Base-by-base conservation (phyloP, 2,329 filamentous ascomycete genomes). In the Microdochium paspali region DNA sequence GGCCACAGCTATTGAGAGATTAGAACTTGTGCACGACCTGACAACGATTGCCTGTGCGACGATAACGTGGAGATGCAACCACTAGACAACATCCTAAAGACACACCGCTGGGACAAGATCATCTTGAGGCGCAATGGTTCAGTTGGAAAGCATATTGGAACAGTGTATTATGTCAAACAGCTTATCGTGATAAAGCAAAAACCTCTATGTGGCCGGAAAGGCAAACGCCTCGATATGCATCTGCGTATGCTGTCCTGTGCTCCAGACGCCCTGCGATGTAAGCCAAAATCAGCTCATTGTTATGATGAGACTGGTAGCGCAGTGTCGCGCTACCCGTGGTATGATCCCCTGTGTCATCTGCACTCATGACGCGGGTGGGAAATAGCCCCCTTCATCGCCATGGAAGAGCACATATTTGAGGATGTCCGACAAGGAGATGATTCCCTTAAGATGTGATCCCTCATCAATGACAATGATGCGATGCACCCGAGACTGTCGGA, bases 351-450 rank as follows among this genome's bases (percentile, higher is more conserved):
- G 28, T 40, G n/a, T 24, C 30, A 10, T 13, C n/a, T 15, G 21
- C 46, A 40, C 48, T 50, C 21, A 48, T 55, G 44, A 54, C 45
- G 53, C 46, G 21, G 51, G 45, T 10, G 61, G 51, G 48, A 58
- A 56, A 45, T 58, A 57, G 12, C 74, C 72, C 30, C 82, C 76
- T 55, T 80, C 82, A 59, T 88, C 84, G 46, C 87, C 87, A 56
- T 88, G 79, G 21, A 95, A 74, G 53, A 98, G 74, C 46, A 96
- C 88, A 63, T 98, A 96, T 60, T 95, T 90, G 55, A 98, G 78
- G 55, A 98, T 96, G 67, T 98, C 93, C 50, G 91, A 97, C 47
- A 98, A 74, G 6, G 90, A 96, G 50, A 98, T 82, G 47, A 98
- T 81, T 44, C 93, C 93, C 63, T 85, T 87, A 47, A 98, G 79